These are phyloP conservation scores for Brasilioporus rufonigricans DNA, from an alignment of 768 basidiomycete genomes.

Conservation along the genomic window DNA sequence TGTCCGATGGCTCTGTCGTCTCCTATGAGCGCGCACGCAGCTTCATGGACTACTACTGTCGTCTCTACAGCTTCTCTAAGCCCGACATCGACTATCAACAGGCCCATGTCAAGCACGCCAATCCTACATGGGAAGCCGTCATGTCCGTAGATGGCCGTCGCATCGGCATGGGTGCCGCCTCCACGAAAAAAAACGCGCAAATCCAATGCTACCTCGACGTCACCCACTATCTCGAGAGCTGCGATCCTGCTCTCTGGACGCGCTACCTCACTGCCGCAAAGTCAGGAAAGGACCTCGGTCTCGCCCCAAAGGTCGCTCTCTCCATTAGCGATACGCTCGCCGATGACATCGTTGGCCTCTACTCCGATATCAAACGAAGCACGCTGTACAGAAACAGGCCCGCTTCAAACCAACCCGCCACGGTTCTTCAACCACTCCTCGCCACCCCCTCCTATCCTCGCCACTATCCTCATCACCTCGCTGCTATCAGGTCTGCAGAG, in stretches of 20 bases:
- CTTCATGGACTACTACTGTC: conserved; percentile 97
- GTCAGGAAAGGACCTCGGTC: conserved; percentile 64
- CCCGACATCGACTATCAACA: conserved; percentile 65
- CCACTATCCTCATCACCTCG: conserved; percentile 29
- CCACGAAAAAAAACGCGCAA: conserved; percentile 69
- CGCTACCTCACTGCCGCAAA: conserved; percentile 60
- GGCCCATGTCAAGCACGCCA: conserved; percentile 18
- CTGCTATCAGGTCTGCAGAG: conserved; percentile 53
- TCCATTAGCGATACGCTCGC: conserved; percentile 60
- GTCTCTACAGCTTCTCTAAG: conserved; percentile 66
- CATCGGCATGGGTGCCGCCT: conserved; percentile 76
- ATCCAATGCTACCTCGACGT: conserved; percentile 84
- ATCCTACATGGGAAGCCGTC: conserved; percentile 61
- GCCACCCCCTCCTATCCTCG: conserved; percentile 22
- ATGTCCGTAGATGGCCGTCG: conserved; percentile 74
- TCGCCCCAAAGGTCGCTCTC: conserved; percentile 69
- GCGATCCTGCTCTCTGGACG: conserved; percentile 80
- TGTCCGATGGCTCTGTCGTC: conserved; percentile 66
- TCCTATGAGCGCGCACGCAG: conserved; percentile 71
- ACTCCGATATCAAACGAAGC: conserved; percentile 61
- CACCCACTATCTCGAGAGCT: conserved; percentile 79
- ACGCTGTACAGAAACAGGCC: conserved; percentile 67
- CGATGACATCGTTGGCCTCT: conserved; percentile 69
- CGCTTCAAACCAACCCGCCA: conserved; percentile 19
- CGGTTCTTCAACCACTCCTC: neutral